Percentiles rank a stretch among this genome's conserved stretches.
phyloP scores from a whole-genome alignment of 176 grass and related monocot genomes.

The Triticum dicoccoides region DNA sequence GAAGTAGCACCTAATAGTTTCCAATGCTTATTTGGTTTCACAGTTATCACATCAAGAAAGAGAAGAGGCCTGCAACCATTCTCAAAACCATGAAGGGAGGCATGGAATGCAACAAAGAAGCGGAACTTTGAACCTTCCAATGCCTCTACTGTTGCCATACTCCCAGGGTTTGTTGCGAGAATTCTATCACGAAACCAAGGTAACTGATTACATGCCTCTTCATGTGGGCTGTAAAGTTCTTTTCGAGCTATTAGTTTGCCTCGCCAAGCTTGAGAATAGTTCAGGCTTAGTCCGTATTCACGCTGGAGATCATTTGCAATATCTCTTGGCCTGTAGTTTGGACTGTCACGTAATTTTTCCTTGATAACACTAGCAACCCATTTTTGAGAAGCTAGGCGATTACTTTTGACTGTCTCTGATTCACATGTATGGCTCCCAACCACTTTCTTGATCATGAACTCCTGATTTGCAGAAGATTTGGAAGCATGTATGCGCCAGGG shows the following conservation, averaged over 20 bases:
- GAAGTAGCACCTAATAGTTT: constrained; percentile 62
- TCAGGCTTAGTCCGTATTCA: constrained; percentile 66
- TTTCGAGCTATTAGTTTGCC: constrained; percentile 68
- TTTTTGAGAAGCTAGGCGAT: constrained; percentile 57
- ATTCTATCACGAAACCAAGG: constrained; percentile 77
- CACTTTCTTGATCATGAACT: constrained; percentile 76
- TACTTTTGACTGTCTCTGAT: constrained; percentile 51
- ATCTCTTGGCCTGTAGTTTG: constrained; percentile 73
- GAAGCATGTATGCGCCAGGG: constrained; percentile 74
- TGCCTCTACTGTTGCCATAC: constrained; percentile 49
- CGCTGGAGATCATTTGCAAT: constrained; percentile 69
- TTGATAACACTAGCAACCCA: constrained; percentile 87
- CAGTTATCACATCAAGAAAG: constrained; percentile 61
- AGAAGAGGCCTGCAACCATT: constrained; percentile 72
- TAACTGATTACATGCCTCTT: constrained; percentile 63
- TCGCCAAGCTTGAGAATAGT: constrained; percentile 78
- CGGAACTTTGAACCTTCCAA: constrained; percentile 58
- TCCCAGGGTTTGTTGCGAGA: constrained; percentile 67
- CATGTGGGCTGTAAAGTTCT: constrained; percentile 65
- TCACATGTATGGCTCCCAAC: constrained; percentile 64
- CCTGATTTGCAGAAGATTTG: constrained; percentile 49
- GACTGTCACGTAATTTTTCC: constrained; percentile 61
- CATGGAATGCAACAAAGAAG: constrained; percentile 74
- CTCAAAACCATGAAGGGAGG: constrained; percentile 73
- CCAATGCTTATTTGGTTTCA: constrained; percentile 63